phyloP scores from a whole-genome alignment of 1,139 yeast species.

The Yamadazyma atmosphaerica region DNA sequence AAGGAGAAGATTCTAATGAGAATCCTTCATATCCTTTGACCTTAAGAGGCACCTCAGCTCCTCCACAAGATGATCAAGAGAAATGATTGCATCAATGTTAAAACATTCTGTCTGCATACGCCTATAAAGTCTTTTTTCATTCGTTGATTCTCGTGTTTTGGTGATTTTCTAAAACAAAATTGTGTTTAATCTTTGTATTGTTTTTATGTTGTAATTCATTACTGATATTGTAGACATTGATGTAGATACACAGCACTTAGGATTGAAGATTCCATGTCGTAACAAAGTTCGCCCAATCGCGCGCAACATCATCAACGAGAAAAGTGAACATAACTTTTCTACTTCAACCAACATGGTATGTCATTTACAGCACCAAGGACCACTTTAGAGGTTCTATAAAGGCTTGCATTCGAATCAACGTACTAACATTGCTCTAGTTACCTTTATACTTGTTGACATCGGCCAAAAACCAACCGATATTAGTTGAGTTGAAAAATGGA shows the following conservation, averaged over 20 bases:
- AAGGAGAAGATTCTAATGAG: constrained; percentile 36
- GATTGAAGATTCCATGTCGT: background rate
- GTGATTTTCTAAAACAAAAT: no score
- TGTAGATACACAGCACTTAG: no score
- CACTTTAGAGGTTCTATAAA: no score
- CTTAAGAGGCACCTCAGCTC: constrained; percentile 46
- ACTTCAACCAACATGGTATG: constrained; percentile 6
- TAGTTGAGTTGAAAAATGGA: constrained; percentile 90
- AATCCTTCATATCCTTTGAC: constrained; percentile 41
- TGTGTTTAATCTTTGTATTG: no score
- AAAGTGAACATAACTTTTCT: background rate
- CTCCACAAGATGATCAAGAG: constrained; percentile 25
- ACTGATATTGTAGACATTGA: no score
- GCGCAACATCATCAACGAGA: background rate
- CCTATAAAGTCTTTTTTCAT: background rate
- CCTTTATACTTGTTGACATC: constrained; percentile 90
- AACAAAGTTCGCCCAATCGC: background rate
- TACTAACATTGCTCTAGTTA: constrained; percentile 46
- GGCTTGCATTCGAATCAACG: background rate
- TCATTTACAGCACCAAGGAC: constrained; percentile 6
- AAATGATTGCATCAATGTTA: background rate
- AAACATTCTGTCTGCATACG: background rate
- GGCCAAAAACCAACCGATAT: constrained; percentile 84
- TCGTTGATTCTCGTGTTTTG: background rate
- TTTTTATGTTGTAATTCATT: no score